These are phyloP conservation scores for Hypoxylon lienhwacheense DNA, from an alignment of 495 filamentous ascomycete genomes.

Conservation along the genomic window DNA sequence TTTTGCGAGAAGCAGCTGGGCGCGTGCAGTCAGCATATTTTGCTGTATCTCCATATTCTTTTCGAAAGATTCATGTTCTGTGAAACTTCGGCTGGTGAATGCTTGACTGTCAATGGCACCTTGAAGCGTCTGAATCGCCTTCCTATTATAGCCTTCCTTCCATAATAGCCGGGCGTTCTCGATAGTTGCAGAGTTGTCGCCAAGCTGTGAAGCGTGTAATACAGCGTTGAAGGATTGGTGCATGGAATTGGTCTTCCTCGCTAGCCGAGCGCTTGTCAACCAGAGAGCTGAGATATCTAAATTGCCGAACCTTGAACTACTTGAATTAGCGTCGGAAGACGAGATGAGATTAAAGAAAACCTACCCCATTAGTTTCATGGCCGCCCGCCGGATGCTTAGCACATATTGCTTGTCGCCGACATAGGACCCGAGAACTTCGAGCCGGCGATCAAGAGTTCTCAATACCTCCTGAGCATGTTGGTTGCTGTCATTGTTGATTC, in stretches of 20 bases:
- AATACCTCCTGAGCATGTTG: constrained; percentile 53
- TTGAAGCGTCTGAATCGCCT: constrained; percentile 88
- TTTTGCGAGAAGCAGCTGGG: constrained; percentile 87
- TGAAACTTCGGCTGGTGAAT: constrained; percentile 51
- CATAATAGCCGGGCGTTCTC: constrained; percentile 93
- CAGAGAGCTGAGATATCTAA: constrained; percentile 79
- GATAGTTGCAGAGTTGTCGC: constrained; percentile 81
- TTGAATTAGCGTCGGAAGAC: constrained; percentile 39
- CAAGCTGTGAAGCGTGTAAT: constrained; percentile 80
- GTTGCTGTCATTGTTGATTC: constrained; percentile 42
- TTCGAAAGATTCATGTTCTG: constrained; percentile 49
- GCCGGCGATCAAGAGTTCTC: constrained; percentile 66
- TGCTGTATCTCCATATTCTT: constrained; percentile 50
- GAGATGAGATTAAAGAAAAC: constrained; percentile 28
- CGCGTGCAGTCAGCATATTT: constrained; percentile 62
- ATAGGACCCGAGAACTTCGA: constrained; percentile 84
- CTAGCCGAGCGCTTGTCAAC: constrained; percentile 82
- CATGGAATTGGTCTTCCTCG: constrained; percentile 78
- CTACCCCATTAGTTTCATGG: constrained; percentile 74
- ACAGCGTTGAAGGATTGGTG: constrained; percentile 91
- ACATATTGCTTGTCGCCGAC: constrained; percentile 91
- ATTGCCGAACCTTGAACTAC: constrained; percentile 54
- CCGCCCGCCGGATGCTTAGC: constrained; percentile 80
- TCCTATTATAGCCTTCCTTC: constrained; percentile 90
- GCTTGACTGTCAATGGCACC: constrained; percentile 77